Percentiles rank a stretch among this genome's conserved stretches.
phyloP scores from a whole-genome alignment of 2,329 filamentous ascomycete species.

The Exophiala sp. region DNA sequence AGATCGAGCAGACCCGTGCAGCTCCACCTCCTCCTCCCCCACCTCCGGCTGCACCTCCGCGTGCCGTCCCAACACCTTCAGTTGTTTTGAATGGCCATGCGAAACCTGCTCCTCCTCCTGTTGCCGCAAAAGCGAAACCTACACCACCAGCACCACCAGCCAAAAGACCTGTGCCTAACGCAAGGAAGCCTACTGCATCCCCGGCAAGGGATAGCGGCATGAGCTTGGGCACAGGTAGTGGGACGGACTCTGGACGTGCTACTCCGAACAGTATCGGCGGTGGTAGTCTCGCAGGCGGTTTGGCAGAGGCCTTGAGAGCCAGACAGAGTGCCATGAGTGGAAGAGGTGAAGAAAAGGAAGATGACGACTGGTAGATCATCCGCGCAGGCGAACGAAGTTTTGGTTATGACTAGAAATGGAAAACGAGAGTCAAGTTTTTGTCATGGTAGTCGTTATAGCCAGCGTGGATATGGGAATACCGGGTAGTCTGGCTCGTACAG shows the following conservation, averaged over 20 bases:
- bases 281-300: constrained; percentile 65
- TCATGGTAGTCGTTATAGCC: no score
- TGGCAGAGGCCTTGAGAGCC: constrained; percentile 75
- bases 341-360: constrained; percentile 62
- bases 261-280: constrained; percentile 60
- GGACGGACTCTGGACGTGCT: constrained; percentile 62
- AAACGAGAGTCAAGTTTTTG: no score
- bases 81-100: constrained; percentile 22
- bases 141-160: constrained; percentile 73
- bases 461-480: no score
- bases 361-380: constrained; percentile 62
- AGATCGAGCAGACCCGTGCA: constrained; percentile 58
- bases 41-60: constrained; percentile 44
- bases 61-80: constrained; percentile 61
- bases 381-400: background rate
- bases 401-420: background rate
- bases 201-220: constrained; percentile 62
- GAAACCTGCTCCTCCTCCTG: constrained; percentile 2
- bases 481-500: no score
- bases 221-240: constrained; percentile 49
- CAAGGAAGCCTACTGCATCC: constrained; percentile 64
- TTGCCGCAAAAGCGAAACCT: constrained; percentile 44
- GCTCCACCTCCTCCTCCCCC: constrained; percentile 58
- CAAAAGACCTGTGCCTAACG: constrained; percentile 68
- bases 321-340: constrained; percentile 70